These are phyloP conservation scores for Jacaranda mimosifolia DNA, from an alignment of 257 asterid species.

Conservation along the genomic window DNA sequence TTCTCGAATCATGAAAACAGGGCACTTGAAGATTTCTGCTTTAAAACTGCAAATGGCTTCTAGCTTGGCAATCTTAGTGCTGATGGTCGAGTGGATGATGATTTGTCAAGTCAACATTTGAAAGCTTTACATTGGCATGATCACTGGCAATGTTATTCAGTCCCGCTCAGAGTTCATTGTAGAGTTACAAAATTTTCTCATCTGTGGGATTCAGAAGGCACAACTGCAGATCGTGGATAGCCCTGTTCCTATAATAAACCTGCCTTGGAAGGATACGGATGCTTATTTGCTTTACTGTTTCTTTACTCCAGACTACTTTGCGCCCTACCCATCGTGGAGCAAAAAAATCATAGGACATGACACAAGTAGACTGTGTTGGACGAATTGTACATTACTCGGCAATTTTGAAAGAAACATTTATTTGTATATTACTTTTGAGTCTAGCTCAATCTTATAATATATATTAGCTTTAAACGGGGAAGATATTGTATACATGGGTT, in stretches of 20 bases:
- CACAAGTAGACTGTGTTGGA: not conserved
- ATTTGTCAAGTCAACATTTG: not conserved
- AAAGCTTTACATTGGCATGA: constrained; percentile 1
- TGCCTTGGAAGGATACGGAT: not conserved
- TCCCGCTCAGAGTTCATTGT: not conserved
- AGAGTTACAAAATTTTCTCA: not conserved
- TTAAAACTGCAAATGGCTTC: constrained; percentile 5
- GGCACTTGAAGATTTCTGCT: constrained; percentile 7
- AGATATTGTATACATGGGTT: not conserved
- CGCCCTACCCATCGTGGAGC: not conserved
- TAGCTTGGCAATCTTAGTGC: not conserved
- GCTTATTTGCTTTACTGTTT: not conserved
- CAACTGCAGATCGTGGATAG: not conserved
- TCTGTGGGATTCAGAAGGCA: not conserved
- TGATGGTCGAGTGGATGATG: not conserved
- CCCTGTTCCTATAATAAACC: not conserved
- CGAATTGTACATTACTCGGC: constrained; percentile 8
- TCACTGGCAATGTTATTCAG: not conserved
- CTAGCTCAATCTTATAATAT: not conserved
- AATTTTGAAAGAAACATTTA: not conserved
- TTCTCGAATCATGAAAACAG: constrained; percentile 12
- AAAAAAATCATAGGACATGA: not conserved
- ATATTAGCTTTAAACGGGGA: not conserved
- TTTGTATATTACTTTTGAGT: not conserved
- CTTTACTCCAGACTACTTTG: not conserved